These are phyloP conservation scores for Acacia confusa DNA, from an alignment of 306 rosid species.

Conservation along the genomic window DNA sequence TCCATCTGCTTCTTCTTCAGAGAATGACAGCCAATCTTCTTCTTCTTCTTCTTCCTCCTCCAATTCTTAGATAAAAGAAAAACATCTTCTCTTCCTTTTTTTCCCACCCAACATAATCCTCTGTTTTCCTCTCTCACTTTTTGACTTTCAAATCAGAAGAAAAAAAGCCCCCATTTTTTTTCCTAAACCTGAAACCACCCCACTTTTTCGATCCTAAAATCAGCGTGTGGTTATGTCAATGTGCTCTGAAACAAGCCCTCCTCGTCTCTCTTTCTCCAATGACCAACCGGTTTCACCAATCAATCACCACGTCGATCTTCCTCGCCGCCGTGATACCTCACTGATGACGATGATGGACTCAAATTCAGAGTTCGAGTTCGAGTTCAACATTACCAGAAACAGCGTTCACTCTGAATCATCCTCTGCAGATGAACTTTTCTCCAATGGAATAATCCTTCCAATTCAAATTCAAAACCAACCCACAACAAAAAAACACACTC, in stretches of 20 bases:
- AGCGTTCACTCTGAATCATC: constrained; percentile 47
- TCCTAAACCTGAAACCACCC: constrained; percentile 33
- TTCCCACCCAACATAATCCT: constrained; percentile 12
- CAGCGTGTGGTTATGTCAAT: constrained; percentile 28
- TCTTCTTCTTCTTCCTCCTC: neutral
- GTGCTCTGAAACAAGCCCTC: constrained; percentile 75
- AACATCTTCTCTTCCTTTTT: constrained; percentile 31
- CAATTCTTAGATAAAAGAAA: constrained; percentile 27
- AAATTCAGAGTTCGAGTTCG: constrained; percentile 60
- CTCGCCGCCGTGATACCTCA: constrained; percentile 45
- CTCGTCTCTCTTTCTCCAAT: constrained; percentile 74
- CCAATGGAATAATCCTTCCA: constrained; percentile 78
- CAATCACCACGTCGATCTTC: constrained; percentile 24
- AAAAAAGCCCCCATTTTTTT: constrained; percentile 25
- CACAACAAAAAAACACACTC: constrained; percentile 25
- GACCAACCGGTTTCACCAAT: constrained; percentile 37
- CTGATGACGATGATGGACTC: constrained; percentile 47
- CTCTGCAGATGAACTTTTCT: constrained; percentile 90
- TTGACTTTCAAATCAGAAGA: constrained; percentile 43
- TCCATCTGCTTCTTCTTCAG: constrained; percentile 37
- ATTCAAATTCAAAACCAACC: constrained; percentile 43
- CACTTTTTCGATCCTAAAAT: neutral
- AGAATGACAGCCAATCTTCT: constrained; percentile 22
- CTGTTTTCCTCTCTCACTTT: constrained; percentile 23
- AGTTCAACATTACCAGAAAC: constrained; percentile 55